Conservation (phyloP, 306 rosid genomes). For the Dalbergia oliveri region DNA sequence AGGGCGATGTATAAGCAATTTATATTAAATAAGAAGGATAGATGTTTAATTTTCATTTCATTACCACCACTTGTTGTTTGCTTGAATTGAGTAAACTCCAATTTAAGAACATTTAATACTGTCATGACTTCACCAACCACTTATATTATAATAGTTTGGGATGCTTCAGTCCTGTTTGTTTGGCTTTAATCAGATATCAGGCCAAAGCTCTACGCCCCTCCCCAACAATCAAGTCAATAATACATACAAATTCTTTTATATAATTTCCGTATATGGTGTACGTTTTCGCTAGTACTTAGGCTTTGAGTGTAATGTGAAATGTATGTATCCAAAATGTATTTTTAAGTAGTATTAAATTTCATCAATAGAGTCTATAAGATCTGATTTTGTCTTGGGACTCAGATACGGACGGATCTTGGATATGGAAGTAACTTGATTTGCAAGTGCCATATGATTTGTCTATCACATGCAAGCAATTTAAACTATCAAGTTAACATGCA, state of each 20-base stretch:
- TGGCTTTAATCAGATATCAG: constrained; percentile 38
- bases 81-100: constrained; percentile 26
- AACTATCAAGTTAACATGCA: constrained; percentile 37
- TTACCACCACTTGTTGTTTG: neutral
- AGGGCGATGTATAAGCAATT: constrained; percentile 32
- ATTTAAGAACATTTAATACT: constrained; percentile 29
- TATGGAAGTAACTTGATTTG: constrained; percentile 52
- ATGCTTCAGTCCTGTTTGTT: constrained; percentile 34
- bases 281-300: neutral
- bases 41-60: neutral
- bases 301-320: constrained; percentile 3
- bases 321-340: neutral
- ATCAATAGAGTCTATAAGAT: constrained; percentile 43
- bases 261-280: neutral
- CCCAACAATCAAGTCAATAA: constrained; percentile 16
- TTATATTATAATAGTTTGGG: constrained; percentile 3
- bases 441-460: constrained; percentile 45
- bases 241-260: neutral
- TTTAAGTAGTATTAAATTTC: neutral
- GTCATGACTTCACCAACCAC: constrained; percentile 41
- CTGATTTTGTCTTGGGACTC: constrained; percentile 53
- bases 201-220: constrained; percentile 33
- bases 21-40: constrained; percentile 17
- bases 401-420: constrained; percentile 54
- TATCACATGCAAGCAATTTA: constrained; percentile 55